Conservation (phyloP, 225 moss, liverwort and hornwort species). For the Neckera pumila region DNA sequence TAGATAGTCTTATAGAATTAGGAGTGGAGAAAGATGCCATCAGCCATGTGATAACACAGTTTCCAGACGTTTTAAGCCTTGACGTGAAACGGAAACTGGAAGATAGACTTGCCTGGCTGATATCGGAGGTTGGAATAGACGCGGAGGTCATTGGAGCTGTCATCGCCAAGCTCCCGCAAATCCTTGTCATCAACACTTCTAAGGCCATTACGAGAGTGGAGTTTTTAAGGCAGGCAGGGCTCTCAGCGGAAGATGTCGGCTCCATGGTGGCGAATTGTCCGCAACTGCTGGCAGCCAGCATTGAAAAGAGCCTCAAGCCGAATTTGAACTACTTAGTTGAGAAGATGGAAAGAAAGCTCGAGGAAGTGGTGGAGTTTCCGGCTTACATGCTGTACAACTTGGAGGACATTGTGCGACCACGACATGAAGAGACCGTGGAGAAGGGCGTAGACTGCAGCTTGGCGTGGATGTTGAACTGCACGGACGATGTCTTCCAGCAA, state of each 20-base stretch:
- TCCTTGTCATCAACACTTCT: constrained; percentile 60
- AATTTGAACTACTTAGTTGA: constrained; percentile 33
- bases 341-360: constrained; percentile 45
- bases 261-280: constrained; percentile 60
- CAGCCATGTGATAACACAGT: constrained; percentile 48
- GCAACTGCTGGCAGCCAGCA: constrained; percentile 55
- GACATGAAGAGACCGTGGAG: constrained; percentile 43
- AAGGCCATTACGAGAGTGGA: constrained; percentile 57
- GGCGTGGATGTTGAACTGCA: constrained; percentile 76
- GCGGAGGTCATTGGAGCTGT: constrained; percentile 36
- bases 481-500: constrained; percentile 50
- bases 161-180: constrained; percentile 65
- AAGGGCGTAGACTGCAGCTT: constrained; percentile 57
- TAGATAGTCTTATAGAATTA: constrained; percentile 43
- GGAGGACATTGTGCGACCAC: constrained; percentile 55
- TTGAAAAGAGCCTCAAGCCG: constrained; percentile 50
- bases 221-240: constrained; percentile 45
- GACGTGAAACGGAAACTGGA: constrained; percentile 50
- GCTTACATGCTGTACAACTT: constrained; percentile 50
- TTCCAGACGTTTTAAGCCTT: constrained; percentile 63
- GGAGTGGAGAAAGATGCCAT: constrained; percentile 49
- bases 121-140: constrained; percentile 43
- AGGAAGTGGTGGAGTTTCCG: constrained; percentile 63
- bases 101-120: constrained; percentile 60
- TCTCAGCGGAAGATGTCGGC: constrained; percentile 45